These are phyloP conservation scores for Apophysomyces variabilis DNA, from an alignment of 371 early-diverging fungal species.

Conservation along the genomic window DNA sequence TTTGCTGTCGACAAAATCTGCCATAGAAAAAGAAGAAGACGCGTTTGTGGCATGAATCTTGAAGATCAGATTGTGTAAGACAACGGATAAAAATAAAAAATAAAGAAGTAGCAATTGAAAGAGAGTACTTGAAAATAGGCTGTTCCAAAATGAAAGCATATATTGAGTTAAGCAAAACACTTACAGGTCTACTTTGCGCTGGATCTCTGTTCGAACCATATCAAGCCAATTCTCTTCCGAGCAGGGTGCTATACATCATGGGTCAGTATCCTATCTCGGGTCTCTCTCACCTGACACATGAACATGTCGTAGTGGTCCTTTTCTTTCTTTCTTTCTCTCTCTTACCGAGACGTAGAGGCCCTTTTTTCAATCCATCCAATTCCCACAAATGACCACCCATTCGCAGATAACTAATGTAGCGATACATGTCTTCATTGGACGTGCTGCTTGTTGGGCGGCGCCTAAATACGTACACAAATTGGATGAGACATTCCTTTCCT, in stretches of 20 bases:
- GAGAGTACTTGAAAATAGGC: background rate
- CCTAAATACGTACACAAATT: slow-evolving; percentile 11
- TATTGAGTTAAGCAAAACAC: slow-evolving; percentile 1
- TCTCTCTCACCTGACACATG: background rate
- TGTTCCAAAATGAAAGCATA: background rate
- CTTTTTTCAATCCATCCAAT: slow-evolving; percentile 52
- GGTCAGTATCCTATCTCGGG: background rate
- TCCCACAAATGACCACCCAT: slow-evolving; percentile 52
- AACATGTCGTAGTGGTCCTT: background rate
- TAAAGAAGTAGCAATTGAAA: background rate
- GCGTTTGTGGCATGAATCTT: slow-evolving; percentile 8
- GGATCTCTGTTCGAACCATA: slow-evolving; percentile 23
- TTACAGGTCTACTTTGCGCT: slow-evolving; percentile 30
- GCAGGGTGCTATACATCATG: slow-evolving; percentile 22
- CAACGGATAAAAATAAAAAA: slow-evolving; percentile 6
- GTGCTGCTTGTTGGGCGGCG: slow-evolving; percentile 12
- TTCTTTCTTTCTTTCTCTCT: background rate
- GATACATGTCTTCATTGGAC: slow-evolving; percentile 30
- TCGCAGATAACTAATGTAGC: slow-evolving; percentile 47
- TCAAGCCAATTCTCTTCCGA: slow-evolving; percentile 32
- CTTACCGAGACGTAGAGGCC: slow-evolving; percentile 41
- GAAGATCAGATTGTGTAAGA: slow-evolving; percentile 5
- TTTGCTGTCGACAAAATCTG: slow-evolving; percentile 26
- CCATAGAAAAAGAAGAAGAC: slow-evolving; percentile 1
- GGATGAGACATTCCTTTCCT: background rate